These are phyloP conservation scores for Diaporthe destruens DNA, from an alignment of 2,329 filamentous ascomycete genomes.

Conservation along the genomic window DNA sequence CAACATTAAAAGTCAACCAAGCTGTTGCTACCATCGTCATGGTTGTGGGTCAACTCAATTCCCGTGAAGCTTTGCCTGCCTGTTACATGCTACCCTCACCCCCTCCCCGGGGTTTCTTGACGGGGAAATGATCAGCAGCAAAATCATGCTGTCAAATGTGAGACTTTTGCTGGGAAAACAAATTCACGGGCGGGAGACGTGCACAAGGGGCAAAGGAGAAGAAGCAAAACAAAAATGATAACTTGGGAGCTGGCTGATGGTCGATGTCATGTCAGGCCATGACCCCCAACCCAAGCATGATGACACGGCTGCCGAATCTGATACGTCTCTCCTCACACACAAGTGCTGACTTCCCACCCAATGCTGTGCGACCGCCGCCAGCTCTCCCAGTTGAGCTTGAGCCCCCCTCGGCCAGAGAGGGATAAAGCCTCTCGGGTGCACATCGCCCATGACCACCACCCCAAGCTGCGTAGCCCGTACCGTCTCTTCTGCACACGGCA, in stretches of 20 bases:
- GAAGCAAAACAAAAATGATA: slow-evolving; percentile 2
- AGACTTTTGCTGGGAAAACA: background rate
- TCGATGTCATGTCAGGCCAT: slow-evolving; percentile 27
- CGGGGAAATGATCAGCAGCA: slow-evolving; percentile 26
- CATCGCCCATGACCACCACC: slow-evolving; percentile 17
- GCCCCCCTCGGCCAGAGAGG: background rate
- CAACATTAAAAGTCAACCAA: slow-evolving; percentile 2
- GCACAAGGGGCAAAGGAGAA: too few species aligned
- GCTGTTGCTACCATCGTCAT: slow-evolving; percentile 4
- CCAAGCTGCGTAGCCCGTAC: background rate
- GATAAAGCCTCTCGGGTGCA: background rate
- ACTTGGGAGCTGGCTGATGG: background rate
- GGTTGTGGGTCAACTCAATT: slow-evolving; percentile 9
- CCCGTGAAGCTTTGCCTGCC: slow-evolving; percentile 13
- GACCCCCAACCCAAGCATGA: slow-evolving; percentile 9
- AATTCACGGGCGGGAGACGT: too few species aligned
- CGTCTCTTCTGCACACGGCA: slow-evolving; percentile 3
- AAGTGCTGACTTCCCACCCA: slow-evolving; percentile 24
- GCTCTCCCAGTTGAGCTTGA: slow-evolving; percentile 1
- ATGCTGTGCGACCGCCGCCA: slow-evolving; percentile 4
- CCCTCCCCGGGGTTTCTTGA: background rate
- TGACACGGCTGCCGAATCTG: slow-evolving; percentile 23
- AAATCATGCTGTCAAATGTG: background rate
- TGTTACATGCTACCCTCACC: background rate
- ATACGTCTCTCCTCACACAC: slow-evolving; percentile 4